Evolutionary conservation across 2,329 filamentous ascomycete genomes (phyloP), one percentile per base, ranked within the genome.

Genomic region (Claviceps spartinae): DNA sequence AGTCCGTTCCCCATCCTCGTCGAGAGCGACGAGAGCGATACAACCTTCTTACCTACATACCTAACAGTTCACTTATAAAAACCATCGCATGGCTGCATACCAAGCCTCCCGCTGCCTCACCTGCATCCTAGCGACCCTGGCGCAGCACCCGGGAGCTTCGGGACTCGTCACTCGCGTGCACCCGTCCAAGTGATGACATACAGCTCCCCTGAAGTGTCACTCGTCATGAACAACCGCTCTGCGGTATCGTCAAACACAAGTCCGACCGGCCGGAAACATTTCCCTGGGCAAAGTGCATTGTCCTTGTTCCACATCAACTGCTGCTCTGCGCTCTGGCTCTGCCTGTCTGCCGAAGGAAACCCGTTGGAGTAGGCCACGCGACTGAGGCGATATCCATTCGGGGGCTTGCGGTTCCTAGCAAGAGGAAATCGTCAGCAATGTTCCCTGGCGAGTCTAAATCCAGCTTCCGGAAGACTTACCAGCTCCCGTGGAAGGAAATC

Each of bases 401-500:
- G 59, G 4, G 63, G 64, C 20, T 60, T 47, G 18, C 63, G 63
- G 56, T 68, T 66, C 63, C 62, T 63, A n/a, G 24, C 6, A 8
- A 16, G 9, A 18, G 7, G 14, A 11, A 18, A 18, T 4, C 22
- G 38, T 50, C 47, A 53, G 51, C 47, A 44, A 20, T 8, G 14
- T n/a, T n/a, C 40, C n/a, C 30, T 11, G 30, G 9, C 30, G 30
- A 34, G 30, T 18, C 24, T 24, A 24, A 4, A 24, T 24, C 24
- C 40, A 18, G 40, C 9, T 34, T 9, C 30, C 8, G 30, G 30
- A 34, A 41, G 24, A 16, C 41, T 43, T 44, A 63, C 63, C 81
- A 84, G 62, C 75, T 81, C 11, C 81, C 81, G 60, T 83, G 81
- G 62, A 84, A 81, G 0, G 78, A 69, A 26, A 86, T 68, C 65